phyloP scores from a whole-genome alignment of 2,329 filamentous ascomycete genomes.

The Sporothrix inflata region DNA sequence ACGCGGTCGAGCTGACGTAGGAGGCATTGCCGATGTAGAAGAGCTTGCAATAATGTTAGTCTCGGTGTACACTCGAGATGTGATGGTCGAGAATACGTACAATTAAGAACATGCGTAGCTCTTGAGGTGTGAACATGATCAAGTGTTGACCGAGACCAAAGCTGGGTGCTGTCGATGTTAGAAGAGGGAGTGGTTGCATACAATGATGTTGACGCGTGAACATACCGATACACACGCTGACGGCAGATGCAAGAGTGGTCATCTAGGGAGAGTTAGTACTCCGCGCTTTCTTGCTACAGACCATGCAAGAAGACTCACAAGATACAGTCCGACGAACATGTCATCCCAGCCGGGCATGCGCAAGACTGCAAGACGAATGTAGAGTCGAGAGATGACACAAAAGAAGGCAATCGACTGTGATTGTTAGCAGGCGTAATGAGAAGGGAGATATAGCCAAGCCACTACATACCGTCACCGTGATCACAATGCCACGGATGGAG shows the following conservation, averaged over 20 bases:
- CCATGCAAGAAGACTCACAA: constrained; percentile 20
- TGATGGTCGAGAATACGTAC: not conserved
- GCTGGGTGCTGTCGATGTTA: constrained; percentile 13
- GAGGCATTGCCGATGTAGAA: constrained; percentile 37
- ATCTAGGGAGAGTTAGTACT: not conserved
- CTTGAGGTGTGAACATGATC: constrained; percentile 17
- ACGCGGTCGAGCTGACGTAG: constrained; percentile 36
- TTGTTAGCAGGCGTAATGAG: not conserved
- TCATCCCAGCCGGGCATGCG: constrained; percentile 31
- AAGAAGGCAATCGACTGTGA: constrained; percentile 4
- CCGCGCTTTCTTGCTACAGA: not conserved
- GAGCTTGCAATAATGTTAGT: constrained; percentile 19
- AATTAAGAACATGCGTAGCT: constrained; percentile 25
- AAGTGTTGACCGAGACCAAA: constrained; percentile 31
- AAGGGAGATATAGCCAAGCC: not conserved
- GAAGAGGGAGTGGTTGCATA: not conserved
- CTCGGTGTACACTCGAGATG: not conserved
- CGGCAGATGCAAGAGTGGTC: not conserved
- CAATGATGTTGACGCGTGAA: not conserved
- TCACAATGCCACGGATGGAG: constrained; percentile 21
- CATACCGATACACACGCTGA: constrained; percentile 25
- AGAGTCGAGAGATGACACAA: constrained; percentile 28
- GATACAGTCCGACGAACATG: constrained; percentile 28
- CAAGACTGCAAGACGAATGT: constrained; percentile 25
- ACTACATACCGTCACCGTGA: constrained; percentile 20